phyloP scores from a whole-genome alignment of 768 basidiomycete genomes.

The Pisolithus orientalis region DNA sequence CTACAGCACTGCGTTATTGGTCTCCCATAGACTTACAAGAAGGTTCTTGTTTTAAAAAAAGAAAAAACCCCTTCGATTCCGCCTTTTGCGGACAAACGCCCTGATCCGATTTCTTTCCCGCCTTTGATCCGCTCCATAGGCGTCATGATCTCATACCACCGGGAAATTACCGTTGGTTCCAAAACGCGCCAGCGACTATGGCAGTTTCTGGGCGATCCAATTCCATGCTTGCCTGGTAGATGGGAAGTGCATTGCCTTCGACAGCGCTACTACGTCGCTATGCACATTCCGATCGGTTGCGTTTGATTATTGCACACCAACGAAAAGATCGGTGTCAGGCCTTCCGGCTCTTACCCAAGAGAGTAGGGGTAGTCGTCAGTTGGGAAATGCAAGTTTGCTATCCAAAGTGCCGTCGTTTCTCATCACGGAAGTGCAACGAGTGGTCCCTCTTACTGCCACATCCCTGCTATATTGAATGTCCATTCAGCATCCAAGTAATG shows the following conservation, averaged over 20 bases:
- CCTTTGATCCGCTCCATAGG: no score
- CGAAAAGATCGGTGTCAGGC: constrained; percentile 26
- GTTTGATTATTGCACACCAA: constrained; percentile 36
- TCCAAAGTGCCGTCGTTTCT: not conserved
- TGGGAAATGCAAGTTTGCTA: not conserved
- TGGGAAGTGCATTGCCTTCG: constrained; percentile 45
- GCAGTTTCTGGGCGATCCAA: constrained; percentile 48
- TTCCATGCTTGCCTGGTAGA: constrained; percentile 49
- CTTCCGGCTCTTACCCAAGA: constrained; percentile 35
- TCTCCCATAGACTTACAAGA: no score
- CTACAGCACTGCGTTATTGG: no score
- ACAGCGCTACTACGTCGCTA: constrained; percentile 39
- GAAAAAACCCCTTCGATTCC: no score
- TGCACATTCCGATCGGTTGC: constrained; percentile 31
- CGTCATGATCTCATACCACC: constrained; percentile 44
- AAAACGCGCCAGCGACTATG: constrained; percentile 43
- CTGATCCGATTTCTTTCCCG: no score
- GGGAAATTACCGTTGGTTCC: constrained; percentile 49
- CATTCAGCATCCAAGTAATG: not conserved
- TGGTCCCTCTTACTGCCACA: not conserved
- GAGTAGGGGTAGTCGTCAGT: constrained; percentile 18
- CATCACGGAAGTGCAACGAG: not conserved
- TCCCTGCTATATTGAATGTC: not conserved
- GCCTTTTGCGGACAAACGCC: no score
- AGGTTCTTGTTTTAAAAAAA: no score